Evolutionary conservation across 2,329 filamentous ascomycete species (phyloP).

Genomic region (Trichophyton mentagrophytes): DNA sequence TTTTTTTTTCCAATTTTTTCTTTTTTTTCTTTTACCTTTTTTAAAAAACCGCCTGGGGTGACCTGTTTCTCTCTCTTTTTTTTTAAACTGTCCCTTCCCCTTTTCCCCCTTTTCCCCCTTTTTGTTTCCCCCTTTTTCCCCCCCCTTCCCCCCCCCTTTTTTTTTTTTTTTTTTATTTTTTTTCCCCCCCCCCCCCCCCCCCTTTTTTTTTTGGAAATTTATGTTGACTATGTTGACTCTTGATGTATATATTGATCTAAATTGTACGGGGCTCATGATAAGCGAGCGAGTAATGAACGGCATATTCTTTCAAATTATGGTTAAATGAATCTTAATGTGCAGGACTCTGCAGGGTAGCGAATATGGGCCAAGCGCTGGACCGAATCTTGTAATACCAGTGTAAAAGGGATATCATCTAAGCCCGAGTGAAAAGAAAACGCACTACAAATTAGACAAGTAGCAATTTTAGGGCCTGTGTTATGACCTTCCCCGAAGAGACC

Average conservation of each 20-base stretch:
- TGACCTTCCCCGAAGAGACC: conserved; percentile 8
- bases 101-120: too few species aligned
- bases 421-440: neutral
- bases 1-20: too few species aligned
- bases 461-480: neutral
- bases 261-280: neutral
- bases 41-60: too few species aligned
- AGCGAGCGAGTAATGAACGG: neutral
- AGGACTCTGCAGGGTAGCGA: neutral
- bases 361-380: neutral
- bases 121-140: too few species aligned
- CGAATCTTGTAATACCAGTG: neutral
- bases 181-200: too few species aligned
- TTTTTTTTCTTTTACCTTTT: too few species aligned
- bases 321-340: neutral
- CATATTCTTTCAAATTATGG: neutral
- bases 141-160: too few species aligned
- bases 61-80: too few species aligned
- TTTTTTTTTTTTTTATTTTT: too few species aligned
- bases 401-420: neutral
- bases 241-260: conserved; percentile 11
- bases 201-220: neutral
- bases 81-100: too few species aligned
- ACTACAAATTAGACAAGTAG: neutral
- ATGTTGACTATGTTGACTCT: neutral